phyloP scores from a whole-genome alignment of 495 filamentous ascomycete species.

The Daldinia bambusicola region DNA sequence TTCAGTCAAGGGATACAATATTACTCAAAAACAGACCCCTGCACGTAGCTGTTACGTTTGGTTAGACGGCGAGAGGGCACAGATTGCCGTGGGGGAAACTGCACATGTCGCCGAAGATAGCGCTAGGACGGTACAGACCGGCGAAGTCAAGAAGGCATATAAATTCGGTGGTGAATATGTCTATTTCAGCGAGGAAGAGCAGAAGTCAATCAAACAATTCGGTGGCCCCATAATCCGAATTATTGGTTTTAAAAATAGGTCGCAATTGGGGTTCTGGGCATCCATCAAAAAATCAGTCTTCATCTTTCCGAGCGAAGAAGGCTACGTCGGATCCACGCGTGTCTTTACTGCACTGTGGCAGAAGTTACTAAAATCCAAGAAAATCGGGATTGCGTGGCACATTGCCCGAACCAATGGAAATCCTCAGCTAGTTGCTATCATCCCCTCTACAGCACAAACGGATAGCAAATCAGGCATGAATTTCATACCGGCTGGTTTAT shows the following conservation, averaged over 20 bases:
- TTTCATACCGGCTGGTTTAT: conserved; percentile 83
- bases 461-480: conserved; percentile 71
- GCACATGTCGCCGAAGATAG: conserved; percentile 79
- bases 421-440: conserved; percentile 80
- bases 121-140: conserved; percentile 77
- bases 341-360: conserved; percentile 92
- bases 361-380: conserved; percentile 80
- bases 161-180: conserved; percentile 95
- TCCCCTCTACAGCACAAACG: conserved; percentile 74
- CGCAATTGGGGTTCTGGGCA: conserved; percentile 83
- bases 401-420: conserved; percentile 81
- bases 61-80: conserved; percentile 80
- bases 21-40: conserved; percentile 83
- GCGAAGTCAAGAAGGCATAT: conserved; percentile 89
- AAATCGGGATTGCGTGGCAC: conserved; percentile 89
- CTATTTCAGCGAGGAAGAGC: conserved; percentile 83
- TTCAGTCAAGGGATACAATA: conserved; percentile 90
- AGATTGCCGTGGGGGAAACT: conserved; percentile 79
- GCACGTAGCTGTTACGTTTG: conserved; percentile 86
- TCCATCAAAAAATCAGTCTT: conserved; percentile 86
- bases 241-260: conserved; percentile 90
- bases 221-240: conserved; percentile 83
- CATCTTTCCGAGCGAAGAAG: conserved; percentile 93
- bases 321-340: conserved; percentile 88
- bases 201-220: conserved; percentile 77